Percentiles rank a stretch among this genome's conserved stretches.
Evolutionary conservation across 352 stramenopile genomes (phyloP).

Genomic region (Globisporangium middletonii): DNA sequence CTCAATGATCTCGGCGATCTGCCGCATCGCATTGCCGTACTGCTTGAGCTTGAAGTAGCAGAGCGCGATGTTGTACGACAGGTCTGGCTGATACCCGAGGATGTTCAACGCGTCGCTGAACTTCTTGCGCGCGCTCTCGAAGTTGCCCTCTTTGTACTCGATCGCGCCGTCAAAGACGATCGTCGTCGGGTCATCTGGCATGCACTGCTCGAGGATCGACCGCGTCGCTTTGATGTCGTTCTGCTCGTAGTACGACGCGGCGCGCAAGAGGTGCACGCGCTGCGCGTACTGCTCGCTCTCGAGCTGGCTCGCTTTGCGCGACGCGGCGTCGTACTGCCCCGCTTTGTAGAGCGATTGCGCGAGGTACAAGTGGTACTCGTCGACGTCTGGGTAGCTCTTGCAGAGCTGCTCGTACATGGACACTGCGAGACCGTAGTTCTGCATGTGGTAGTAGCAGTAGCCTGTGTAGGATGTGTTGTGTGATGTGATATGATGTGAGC

Average conservation of each 20-base stretch:
- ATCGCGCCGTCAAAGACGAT: conserved; percentile 82
- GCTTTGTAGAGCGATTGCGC: conserved; percentile 94
- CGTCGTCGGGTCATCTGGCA: conserved; percentile 90
- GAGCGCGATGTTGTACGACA: conserved; percentile 95
- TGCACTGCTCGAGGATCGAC: conserved; percentile 89
- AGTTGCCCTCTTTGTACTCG: conserved; percentile 87
- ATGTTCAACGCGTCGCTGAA: conserved; percentile 93
- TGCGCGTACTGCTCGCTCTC: conserved; percentile 85
- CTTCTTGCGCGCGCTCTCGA: conserved; percentile 82
- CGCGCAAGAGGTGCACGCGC: conserved; percentile 81
- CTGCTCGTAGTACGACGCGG: conserved; percentile 94
- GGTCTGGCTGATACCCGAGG: conserved; percentile 89
- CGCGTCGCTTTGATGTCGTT: conserved; percentile 91
- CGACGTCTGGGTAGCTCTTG: conserved; percentile 89
- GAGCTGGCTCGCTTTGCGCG: conserved; percentile 74
- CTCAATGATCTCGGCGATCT: conserved; percentile 94
- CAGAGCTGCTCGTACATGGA: conserved; percentile 94
- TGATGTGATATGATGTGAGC: no score
- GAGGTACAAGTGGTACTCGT: conserved; percentile 95
- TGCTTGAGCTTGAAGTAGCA: conserved; percentile 93
- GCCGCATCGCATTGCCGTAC: conserved; percentile 88
- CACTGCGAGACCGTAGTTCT: conserved; percentile 90
- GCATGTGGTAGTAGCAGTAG: conserved; percentile 97
- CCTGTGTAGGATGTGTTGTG: conserved; percentile 11
- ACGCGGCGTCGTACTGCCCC: conserved; percentile 73